Evolutionary conservation across 371 early-diverging fungal genomes (phyloP).

Genomic region (Mortierella sp.): DNA sequence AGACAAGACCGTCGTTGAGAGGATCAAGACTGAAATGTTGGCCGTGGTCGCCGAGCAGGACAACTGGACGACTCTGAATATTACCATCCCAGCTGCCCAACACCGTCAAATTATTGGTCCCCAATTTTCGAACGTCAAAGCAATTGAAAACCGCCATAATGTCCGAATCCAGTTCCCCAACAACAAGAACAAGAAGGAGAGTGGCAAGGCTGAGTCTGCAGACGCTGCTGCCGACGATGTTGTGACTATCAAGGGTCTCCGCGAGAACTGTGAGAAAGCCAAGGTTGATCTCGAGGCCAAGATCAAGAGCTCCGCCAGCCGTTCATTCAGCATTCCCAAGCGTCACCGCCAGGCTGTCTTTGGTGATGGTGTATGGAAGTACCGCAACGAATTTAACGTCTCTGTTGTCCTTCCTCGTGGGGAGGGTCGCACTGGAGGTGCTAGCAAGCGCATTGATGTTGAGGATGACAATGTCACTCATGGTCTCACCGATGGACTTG

Average conservation of each 20-base stretch:
- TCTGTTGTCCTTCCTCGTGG: conserved; percentile 59
- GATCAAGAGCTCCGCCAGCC: conserved; percentile 48
- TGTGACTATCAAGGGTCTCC: conserved; percentile 70
- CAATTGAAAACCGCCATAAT: conserved; percentile 63
- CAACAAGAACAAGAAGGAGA: conserved; percentile 49
- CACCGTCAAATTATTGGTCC: conserved; percentile 76
- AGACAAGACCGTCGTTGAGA: conserved; percentile 66
- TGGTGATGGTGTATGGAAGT: conserved; percentile 59
- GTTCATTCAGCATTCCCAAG: conserved; percentile 60
- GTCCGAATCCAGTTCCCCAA: conserved; percentile 74
- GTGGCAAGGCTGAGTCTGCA: conserved; percentile 15
- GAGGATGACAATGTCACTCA: conserved; percentile 48
- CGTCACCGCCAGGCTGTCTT: conserved; percentile 62
- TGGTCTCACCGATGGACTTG: conserved; percentile 43
- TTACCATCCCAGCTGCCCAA: conserved; percentile 67
- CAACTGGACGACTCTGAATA: conserved; percentile 56
- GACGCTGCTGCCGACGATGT: conserved; percentile 30
- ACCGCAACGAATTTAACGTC: conserved; percentile 68
- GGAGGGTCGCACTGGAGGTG: conserved; percentile 26
- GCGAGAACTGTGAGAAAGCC: conserved; percentile 72
- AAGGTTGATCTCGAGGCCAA: conserved; percentile 58
- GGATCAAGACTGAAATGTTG: conserved; percentile 63
- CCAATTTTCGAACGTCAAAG: conserved; percentile 69
- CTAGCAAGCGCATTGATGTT: conserved; percentile 58
- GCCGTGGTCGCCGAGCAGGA: conserved; percentile 63